A percentile compares a stretch with the other conserved stretches of the same genome.
Evolutionary conservation across 129 eudicot species (phyloP).

Genomic region (Rutidosis leptorrhynchoides): DNA sequence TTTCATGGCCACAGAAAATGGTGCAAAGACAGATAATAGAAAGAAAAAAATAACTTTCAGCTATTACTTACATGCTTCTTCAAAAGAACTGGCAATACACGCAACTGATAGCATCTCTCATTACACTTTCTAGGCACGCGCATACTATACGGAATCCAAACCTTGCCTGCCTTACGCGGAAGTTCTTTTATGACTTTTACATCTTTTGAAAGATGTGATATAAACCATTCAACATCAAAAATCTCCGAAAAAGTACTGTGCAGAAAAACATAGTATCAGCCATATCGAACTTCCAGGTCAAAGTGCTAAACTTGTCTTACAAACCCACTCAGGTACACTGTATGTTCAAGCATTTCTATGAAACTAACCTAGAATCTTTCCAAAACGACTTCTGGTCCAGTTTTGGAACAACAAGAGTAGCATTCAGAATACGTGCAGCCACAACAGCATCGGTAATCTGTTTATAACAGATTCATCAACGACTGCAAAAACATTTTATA

Average conservation of each 20-base stretch:
- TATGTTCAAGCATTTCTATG: conserved; percentile 27
- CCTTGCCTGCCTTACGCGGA: conserved; percentile 59
- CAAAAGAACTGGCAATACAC: conserved; percentile 66
- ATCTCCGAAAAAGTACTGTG: conserved; percentile 92
- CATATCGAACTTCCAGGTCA: conserved; percentile 26
- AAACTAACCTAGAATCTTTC: conserved; percentile 92
- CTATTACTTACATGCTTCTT: conserved; percentile 72
- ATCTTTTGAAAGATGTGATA: conserved; percentile 67
- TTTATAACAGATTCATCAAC: background rate
- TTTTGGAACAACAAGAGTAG: conserved; percentile 92
- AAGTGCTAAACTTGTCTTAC: conserved; percentile 11
- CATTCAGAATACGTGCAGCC: conserved; percentile 97
- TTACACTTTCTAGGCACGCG: conserved; percentile 97
- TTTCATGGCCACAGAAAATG: conserved; percentile 5
- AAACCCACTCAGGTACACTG: conserved; percentile 26
- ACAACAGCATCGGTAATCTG: conserved; percentile 98
- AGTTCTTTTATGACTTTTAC: conserved; percentile 76
- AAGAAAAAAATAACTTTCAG: conserved; percentile 4
- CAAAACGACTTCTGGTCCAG: conserved; percentile 87
- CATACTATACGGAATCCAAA: conserved; percentile 66
- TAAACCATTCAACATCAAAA: conserved; percentile 89
- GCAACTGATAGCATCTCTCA: conserved; percentile 69
- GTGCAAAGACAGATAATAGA: conserved; percentile 15
- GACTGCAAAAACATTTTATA: background rate
- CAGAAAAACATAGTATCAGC: conserved; percentile 21